Conservation (phyloP, 805 yeast species). For the Blastobotrys muscicola region DNA sequence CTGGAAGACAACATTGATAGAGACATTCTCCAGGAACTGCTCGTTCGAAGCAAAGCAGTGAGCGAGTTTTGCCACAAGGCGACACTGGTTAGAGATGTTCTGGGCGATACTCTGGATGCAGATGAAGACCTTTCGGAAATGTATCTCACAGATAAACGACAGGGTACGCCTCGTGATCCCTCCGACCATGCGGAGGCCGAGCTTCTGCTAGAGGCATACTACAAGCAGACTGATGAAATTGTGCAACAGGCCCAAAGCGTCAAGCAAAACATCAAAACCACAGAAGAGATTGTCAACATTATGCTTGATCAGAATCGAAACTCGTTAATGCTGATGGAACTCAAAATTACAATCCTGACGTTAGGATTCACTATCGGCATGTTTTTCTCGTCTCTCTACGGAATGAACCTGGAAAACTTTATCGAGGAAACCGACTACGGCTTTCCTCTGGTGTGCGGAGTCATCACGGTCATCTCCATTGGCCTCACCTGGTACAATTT, state of each 20-base stretch:
- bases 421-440: slow-evolving; percentile 76
- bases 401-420: slow-evolving; percentile 91
- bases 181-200: slow-evolving; percentile 57
- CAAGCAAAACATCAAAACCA: slow-evolving; percentile 73
- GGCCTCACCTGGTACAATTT: slow-evolving; percentile 47
- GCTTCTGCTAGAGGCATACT: slow-evolving; percentile 79
- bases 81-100: slow-evolving; percentile 62
- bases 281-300: slow-evolving; percentile 88
- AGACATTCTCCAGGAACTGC: slow-evolving; percentile 58
- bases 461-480: slow-evolving; percentile 35
- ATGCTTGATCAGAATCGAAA: slow-evolving; percentile 87
- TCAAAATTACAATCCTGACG: slow-evolving; percentile 75
- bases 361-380: slow-evolving; percentile 82
- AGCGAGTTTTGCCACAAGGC: slow-evolving; percentile 69
- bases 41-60: slow-evolving; percentile 63
- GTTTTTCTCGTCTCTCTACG: slow-evolving; percentile 78
- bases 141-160: slow-evolving; percentile 49
- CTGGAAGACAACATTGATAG: slow-evolving; percentile 76
- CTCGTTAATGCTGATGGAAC: slow-evolving; percentile 76
- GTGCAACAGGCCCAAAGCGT: slow-evolving; percentile 85
- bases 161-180: slow-evolving; percentile 32
- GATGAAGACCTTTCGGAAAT: slow-evolving; percentile 78
- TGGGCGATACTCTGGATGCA: slow-evolving; percentile 76
- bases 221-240: slow-evolving; percentile 84
- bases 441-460: slow-evolving; percentile 50